Conservation (phyloP, 108 stramenopile genomes). For the Fragilaria radians region DNA sequence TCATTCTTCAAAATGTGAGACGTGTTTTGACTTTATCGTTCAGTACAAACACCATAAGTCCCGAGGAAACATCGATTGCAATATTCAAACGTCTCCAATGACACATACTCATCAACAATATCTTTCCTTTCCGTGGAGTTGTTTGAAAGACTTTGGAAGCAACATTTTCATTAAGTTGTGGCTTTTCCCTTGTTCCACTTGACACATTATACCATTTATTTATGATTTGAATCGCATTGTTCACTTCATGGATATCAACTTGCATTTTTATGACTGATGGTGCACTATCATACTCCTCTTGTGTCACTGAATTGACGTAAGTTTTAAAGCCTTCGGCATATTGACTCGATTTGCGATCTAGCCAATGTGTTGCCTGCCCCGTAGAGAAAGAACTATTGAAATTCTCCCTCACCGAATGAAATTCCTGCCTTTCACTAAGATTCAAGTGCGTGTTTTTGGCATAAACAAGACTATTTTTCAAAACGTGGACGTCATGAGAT, state of each 20-base stretch:
- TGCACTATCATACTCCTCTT: constrained; percentile 37
- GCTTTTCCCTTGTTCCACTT: neutral
- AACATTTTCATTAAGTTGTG: constrained; percentile 10
- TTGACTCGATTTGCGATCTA: neutral
- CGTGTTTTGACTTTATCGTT: too few relatives aligned
- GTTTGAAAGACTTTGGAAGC: constrained; percentile 9
- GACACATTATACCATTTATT: neutral
- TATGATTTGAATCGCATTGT: constrained; percentile 17
- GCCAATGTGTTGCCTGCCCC: too few relatives aligned
- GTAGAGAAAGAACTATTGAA: too few relatives aligned
- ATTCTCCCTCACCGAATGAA: too few relatives aligned
- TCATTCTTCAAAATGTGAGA: too few relatives aligned
- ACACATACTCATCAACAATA: constrained; percentile 35
- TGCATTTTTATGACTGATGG: constrained; percentile 39
- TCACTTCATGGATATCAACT: constrained; percentile 19
- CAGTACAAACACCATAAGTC: too few relatives aligned
- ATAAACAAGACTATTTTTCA: too few relatives aligned
- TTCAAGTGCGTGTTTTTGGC: too few relatives aligned
- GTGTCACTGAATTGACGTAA: constrained; percentile 8
- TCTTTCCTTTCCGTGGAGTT: constrained; percentile 17
- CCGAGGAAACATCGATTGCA: too few relatives aligned
- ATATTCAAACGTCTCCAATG: constrained; percentile 39
- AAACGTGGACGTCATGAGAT: too few relatives aligned
- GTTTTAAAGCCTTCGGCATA: neutral
- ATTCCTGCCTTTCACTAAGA: too few relatives aligned